Conservation (phyloP, 164 flowering plant species). For the Berberis thunbergii region DNA sequence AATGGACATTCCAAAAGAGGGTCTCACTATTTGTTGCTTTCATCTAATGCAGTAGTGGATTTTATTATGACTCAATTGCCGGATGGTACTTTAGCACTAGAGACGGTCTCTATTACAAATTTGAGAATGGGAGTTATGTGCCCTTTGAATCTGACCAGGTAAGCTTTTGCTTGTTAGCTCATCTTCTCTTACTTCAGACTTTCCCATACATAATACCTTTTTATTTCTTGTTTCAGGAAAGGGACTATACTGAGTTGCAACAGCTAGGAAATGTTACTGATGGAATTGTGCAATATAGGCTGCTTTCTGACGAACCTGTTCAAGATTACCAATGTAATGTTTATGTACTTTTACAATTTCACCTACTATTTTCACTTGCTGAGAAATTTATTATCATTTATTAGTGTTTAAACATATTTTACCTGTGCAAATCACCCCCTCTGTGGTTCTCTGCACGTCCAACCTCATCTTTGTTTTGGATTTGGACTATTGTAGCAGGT, state of each 20-base stretch:
- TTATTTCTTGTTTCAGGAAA: constrained; percentile 12
- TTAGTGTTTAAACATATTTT: background rate
- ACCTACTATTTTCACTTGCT: background rate
- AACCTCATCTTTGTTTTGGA: no score
- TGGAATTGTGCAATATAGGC: constrained; percentile 3
- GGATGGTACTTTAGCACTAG: constrained; percentile 81
- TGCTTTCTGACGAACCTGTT: constrained; percentile 13
- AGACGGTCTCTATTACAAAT: constrained; percentile 82
- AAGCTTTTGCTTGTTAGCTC: constrained; percentile 3
- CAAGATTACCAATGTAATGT: constrained; percentile 17
- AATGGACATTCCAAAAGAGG: no score
- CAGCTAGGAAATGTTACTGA: background rate
- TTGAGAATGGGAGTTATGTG: constrained; percentile 76
- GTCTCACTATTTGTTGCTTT: background rate
- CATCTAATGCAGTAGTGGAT: constrained; percentile 58
- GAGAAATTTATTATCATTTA: background rate
- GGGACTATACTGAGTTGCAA: constrained; percentile 5
- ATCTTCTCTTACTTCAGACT: background rate
- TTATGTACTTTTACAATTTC: background rate
- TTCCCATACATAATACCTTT: background rate
- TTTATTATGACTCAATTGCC: constrained; percentile 81
- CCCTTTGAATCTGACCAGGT: constrained; percentile 41
- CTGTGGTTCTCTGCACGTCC: no score
- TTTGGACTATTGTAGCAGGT: no score
- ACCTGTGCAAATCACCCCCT: no score